phyloP scores from a whole-genome alignment of 768 basidiomycete species.

The Gloeophyllum trabeum region DNA sequence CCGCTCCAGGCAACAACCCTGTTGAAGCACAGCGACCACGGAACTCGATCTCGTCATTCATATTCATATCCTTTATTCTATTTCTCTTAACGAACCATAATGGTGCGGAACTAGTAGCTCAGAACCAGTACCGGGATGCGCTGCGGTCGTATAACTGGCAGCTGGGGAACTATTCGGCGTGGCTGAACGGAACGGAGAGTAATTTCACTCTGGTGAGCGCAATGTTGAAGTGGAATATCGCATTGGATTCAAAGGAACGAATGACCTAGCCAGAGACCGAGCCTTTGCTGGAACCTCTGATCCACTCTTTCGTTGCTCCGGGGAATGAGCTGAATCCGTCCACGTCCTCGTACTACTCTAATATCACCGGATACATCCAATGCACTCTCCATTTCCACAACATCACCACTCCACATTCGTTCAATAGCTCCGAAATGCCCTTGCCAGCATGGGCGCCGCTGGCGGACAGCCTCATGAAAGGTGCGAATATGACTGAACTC shows the following conservation, averaged over 20 bases:
- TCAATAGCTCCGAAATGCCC: neutral
- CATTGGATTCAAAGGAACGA: slow-evolving; percentile 2
- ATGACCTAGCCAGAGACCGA: neutral
- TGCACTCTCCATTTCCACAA: slow-evolving; percentile 54
- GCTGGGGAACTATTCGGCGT: slow-evolving; percentile 63
- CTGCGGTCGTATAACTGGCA: slow-evolving; percentile 46
- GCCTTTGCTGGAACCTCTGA: slow-evolving; percentile 26
- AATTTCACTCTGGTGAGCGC: slow-evolving; percentile 54
- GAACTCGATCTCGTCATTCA: slow-evolving; percentile 58
- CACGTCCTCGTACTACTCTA: slow-evolving; percentile 52
- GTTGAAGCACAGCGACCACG: slow-evolving; percentile 37
- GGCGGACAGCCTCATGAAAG: slow-evolving; percentile 38
- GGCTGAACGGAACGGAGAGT: slow-evolving; percentile 56
- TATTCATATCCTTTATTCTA: slow-evolving; percentile 64
- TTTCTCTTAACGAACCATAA: slow-evolving; percentile 74
- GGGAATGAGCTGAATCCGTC: slow-evolving; percentile 32
- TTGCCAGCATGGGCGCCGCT: slow-evolving; percentile 34
- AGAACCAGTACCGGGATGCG: slow-evolving; percentile 58
- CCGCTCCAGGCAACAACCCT: no score
- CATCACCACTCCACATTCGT: slow-evolving; percentile 30
- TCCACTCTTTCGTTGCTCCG: slow-evolving; percentile 35
- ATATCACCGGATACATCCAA: slow-evolving; percentile 72
- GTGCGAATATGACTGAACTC: slow-evolving; percentile 38
- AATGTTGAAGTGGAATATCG: neutral
- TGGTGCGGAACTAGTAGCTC: slow-evolving; percentile 52